Conservation (phyloP, 495 filamentous ascomycete species). For the Aspergillus saccharolyticus region DNA sequence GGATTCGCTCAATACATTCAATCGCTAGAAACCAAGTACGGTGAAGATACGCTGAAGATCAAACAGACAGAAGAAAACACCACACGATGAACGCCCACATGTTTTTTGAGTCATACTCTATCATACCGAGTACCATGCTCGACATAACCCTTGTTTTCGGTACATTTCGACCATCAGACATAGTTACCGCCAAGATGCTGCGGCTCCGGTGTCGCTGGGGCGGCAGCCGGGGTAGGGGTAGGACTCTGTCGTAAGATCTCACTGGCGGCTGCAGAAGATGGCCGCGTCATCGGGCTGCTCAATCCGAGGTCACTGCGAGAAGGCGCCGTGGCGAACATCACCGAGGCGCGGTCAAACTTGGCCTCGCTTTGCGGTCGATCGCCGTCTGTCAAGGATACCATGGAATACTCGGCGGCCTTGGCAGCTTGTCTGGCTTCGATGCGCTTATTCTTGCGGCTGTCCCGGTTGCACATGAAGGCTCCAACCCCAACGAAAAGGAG, state of each 20-base stretch:
- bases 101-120: no score
- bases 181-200: neutral
- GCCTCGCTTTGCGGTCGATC: neutral
- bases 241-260: neutral
- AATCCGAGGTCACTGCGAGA: neutral
- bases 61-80: no score
- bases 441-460: constrained; percentile 11
- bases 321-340: constrained; percentile 8
- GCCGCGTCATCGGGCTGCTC: neutral
- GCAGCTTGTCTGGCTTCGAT: constrained; percentile 8
- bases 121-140: no score
- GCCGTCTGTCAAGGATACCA: neutral
- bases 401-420: neutral
- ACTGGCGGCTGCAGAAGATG: neutral
- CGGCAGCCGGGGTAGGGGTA: neutral
- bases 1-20: no score
- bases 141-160: no score
- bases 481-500: constrained; percentile 16
- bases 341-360: constrained; percentile 6
- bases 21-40: no score
- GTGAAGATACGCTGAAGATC: no score
- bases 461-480: constrained; percentile 11
- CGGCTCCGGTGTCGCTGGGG: neutral
- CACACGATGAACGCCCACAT: no score
- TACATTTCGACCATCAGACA: neutral